Evolutionary conservation across 225 moss, liverwort and hornwort genomes (phyloP).

Genomic region (Neckera pumila): DNA sequence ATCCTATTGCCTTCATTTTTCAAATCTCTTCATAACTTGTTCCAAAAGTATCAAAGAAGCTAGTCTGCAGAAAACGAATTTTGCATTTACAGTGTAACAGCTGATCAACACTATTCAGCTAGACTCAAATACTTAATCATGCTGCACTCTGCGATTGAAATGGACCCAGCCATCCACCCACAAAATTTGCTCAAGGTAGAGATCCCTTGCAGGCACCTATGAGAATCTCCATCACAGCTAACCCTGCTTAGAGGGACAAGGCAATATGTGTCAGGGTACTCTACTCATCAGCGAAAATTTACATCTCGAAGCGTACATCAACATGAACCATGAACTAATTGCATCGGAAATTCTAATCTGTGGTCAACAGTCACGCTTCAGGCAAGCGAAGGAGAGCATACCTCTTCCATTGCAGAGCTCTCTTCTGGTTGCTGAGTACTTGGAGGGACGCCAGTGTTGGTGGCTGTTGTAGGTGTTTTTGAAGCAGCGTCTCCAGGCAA

Average conservation of each 20-base stretch:
- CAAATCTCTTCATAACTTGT: conserved; percentile 13
- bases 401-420: conserved; percentile 49
- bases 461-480: not conserved
- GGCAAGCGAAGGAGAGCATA: not conserved
- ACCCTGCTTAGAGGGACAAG: conserved; percentile 11
- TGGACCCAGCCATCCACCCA: conserved; percentile 14
- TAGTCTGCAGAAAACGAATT: conserved; percentile 13
- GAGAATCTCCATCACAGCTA: conserved; percentile 11
- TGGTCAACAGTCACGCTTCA: not conserved
- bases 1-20: not conserved
- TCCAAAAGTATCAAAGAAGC: conserved; percentile 15
- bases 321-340: not conserved
- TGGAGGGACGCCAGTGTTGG: not conserved
- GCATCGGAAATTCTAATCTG: not conserved
- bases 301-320: not conserved
- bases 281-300: not conserved
- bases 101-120: conserved; percentile 11
- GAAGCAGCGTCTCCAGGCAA: conserved; percentile 29
- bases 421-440: conserved; percentile 23
- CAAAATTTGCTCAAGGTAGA: conserved; percentile 20
- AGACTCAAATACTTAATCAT: conserved; percentile 4
- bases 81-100: conserved; percentile 17
- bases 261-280: not conserved
- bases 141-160: conserved; percentile 10
- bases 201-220: not conserved